Evolutionary conservation across 768 basidiomycete species (phyloP), one percentile per base, ranked within the genome.

Genomic region (Termitomyces sp.): DNA sequence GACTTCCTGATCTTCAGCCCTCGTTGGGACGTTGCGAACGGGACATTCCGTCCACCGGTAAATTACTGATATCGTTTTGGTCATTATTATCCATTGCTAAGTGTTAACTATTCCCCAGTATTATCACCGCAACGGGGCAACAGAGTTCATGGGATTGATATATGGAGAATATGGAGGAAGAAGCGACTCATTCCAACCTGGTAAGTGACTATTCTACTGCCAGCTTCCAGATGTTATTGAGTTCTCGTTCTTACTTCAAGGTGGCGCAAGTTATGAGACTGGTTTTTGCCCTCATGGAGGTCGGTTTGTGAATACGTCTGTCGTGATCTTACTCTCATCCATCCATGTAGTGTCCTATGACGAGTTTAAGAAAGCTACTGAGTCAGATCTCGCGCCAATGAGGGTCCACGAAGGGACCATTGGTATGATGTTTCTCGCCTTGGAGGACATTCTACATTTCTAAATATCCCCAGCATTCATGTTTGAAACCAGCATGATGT

Each of bases 231-330:
- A 12, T 32, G 5, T 63, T 20, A 24, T 35, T 44, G 11, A 15
- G 32, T 52, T 45, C 4, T 44, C 18, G 44, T 35, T n/a, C n/a
- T n/a, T n/a, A n/a, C n/a, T 33, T 32, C n/a, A 63, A 74, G 76
- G 76, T 54, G 84, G 83, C 13, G 80, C 83, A 45, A 87, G 84
- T 63, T 87, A 81, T 65, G 85, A 87, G 68, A 85, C 81, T 28
- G 85, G 84, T 8, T 87, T 86, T 72, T 85, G 82, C 61, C 86
- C 86, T 7, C 86, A 87, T 62, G 86, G 86, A 68, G 84, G 84
- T 84, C 62, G 15, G 77, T 67, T 57, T 7, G 6, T 6, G 4
- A 7, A 36, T 9, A 12, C n/a, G 38, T 24, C 13, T 20, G 20
- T 48, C 5, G 28, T 20, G n/a, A 33, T 38, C 11, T 50, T 16